Base-by-base conservation (phyloP, 78 protist species). In the Fonticula alba region DNA sequence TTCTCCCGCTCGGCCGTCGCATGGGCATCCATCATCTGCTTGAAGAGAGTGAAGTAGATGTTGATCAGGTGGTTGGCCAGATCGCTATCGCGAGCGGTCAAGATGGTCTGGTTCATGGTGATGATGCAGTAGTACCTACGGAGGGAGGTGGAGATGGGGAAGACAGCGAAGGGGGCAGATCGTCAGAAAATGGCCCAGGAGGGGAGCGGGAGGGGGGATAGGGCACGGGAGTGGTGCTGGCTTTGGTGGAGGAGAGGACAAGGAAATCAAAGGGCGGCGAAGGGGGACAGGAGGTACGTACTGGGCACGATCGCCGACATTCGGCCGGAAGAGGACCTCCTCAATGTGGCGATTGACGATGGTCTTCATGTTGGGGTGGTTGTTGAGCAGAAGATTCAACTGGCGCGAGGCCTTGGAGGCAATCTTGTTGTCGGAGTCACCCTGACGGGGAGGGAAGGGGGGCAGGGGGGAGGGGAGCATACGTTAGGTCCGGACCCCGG, bases 321-420 rank as follows among this genome's bases (percentile, higher is more conserved):
- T 62, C 15, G 79, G 54, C 38, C 82, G 73, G 56, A 69, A 65
- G n/a, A 81, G n/a, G 29, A 75, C 62, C 33, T 36, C 54, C 64
- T 81, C 80, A 27, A 75, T 57, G 24, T 75, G 82, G 24, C 59
- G 35, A 19, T 66, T 53, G 46, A 75, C 74, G 9, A 75, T 66
- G 2, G 20, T 1, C 46, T 66, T 72, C 86, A 81, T 81, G 52
- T 60, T 56, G 31, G 86, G 82, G 54, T 81, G 82, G 7, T n/a
- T 3, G 15, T 31, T 32, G 20, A 81, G 27, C 60, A 81, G 55
- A n/a, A 26, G n/a, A 4, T 24, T 26, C 26, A 81, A 52, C 5
- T 61, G 65, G 50, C 66, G 57, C 14, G 40, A 15, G 5, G 57
- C 79, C 22, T 66, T 66, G 15, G 76, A 32, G 27, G 76, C 79